Base-by-base conservation (phyloP, 164 flowering plant genomes). In the Liquidambar formosana region DNA sequence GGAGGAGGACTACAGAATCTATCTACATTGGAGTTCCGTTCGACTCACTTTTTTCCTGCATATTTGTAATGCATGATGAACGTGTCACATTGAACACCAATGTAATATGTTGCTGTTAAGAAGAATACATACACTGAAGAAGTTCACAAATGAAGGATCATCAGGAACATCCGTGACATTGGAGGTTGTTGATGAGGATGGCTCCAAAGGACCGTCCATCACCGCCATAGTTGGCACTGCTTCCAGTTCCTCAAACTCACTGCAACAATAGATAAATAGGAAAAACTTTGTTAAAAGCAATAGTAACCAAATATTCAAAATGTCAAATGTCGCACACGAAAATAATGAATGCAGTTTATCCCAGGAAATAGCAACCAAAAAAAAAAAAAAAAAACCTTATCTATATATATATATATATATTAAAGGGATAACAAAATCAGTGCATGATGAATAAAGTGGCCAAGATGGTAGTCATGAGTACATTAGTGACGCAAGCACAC, bases 161-260 rank as follows among this genome's bases (percentile, higher is more conserved):
- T 93, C 93, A 66, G 91, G 81, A 64, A 71, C 79, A 63, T 93
- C 92, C 41, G 84, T 18, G 19, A 66, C 76, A 73, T 71, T 78
- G 43, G 91, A 49, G n/a, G 83, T 46, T 33, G 88, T 70, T 15
- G 93, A 69, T 18, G 89, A 77, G 51, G 92, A 52, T 54, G 93
- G 96, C 83, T 91, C 98, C 51, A 93, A 79, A 28, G 98, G 98
- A 68, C 98, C 95, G 73, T 93, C 98, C 78, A 91, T 89, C 47
- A 86, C 90, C 6, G 93, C 90, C 86, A 85, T 77, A 43, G 95
- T 84, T 67, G 98, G 95, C 18, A 91, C 86, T 53, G 96, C 93
- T 83, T 93, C 98, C 72, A 93, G 77, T 72, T 91, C 96, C 79
- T 93, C 98, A 77, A 87, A 93, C 75, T 93, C 98, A 74, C 93